Base-by-base conservation (phyloP, 495 filamentous ascomycete genomes). In the Acidomyces sp. region DNA sequence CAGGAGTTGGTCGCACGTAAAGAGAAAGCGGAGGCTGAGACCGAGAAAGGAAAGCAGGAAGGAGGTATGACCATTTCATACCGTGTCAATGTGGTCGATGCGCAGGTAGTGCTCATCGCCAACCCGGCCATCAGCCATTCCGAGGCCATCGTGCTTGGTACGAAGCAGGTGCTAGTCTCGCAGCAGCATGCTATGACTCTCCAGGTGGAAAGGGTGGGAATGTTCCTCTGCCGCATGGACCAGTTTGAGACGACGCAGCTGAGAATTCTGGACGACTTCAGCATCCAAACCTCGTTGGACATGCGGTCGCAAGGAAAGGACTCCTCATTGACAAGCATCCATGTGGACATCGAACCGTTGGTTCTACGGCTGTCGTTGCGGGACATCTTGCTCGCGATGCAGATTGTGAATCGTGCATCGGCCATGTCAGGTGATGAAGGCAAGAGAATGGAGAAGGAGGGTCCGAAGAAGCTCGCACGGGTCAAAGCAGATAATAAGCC, bases 191-290 rank as follows among this genome's bases (percentile, higher is more conserved):
- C 88, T 17, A 70, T 86, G 35, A 94, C 92, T 7, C 67, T 97
- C 41, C 92, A 96, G 53, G 71, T 96, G 6, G 81, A 81, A 25
- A 75, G 94, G 53, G 77, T 95, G 32, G 92, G 90, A 41, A 96
- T 97, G 87, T 97, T 95, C 60, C 65, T 97, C 25, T 97, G 90
- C 56, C 82, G 90, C 20, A 96, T 97, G 92, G 90, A 97, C 55
- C 80, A 81, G 46, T 93, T 93, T 47, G 87, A 93, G 40, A 83
- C 77, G 13, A 80, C 74, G 37, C 71, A 82, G 25, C 72, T 95
- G 28, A 77, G 92, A 17, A 93, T 97, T 48, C 69, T 97, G 17
- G 90, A 97, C 55, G 85, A 96, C 55, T 96, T 96, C 59, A 93
- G 85, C 6, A 56, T 96, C 22, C 80, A 86, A 45, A 68, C 93